Conservation (phyloP, 2,329 filamentous ascomycete genomes). For the Massarina eburnea region DNA sequence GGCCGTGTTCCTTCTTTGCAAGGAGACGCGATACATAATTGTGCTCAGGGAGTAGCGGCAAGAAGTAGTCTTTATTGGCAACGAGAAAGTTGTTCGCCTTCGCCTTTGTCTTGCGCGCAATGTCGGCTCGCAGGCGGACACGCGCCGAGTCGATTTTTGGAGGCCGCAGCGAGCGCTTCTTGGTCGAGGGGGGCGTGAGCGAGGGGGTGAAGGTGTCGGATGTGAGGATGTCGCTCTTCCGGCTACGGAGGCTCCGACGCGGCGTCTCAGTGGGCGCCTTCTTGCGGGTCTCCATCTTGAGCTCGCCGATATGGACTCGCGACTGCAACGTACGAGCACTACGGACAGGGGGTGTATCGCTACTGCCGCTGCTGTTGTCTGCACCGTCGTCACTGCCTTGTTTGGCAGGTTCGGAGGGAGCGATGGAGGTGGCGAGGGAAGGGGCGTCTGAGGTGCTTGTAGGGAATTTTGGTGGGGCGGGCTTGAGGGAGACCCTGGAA, state of each 20-base stretch:
- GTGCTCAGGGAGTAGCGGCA: slow-evolving; percentile 48
- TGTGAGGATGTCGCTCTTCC: slow-evolving; percentile 30
- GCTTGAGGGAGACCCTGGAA: neutral
- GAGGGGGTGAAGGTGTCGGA: slow-evolving; percentile 30
- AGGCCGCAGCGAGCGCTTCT: slow-evolving; percentile 11
- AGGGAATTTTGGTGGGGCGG: neutral
- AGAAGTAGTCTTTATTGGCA: slow-evolving; percentile 48
- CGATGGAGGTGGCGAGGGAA: neutral
- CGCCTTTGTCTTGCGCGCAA: slow-evolving; percentile 44
- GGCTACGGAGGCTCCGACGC: slow-evolving; percentile 25
- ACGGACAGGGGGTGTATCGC: slow-evolving; percentile 6
- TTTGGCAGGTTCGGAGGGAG: neutral
- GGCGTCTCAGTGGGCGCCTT: slow-evolving; percentile 13
- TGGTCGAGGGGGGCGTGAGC: slow-evolving; percentile 4
- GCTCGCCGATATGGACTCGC: slow-evolving; percentile 19
- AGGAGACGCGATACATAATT: slow-evolving; percentile 49
- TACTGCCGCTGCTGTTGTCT: neutral
- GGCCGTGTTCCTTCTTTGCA: slow-evolving; percentile 16
- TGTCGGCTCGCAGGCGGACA: slow-evolving; percentile 44
- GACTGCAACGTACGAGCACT: slow-evolving; percentile 10
- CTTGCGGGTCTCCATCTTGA: slow-evolving; percentile 38
- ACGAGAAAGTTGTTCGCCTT: slow-evolving; percentile 51
- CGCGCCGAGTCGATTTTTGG: slow-evolving; percentile 44
- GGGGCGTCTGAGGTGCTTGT: neutral
- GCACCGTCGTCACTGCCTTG: slow-evolving; percentile 3